phyloP scores from a whole-genome alignment of 306 rosid genomes.

The Vigna angularis region DNA sequence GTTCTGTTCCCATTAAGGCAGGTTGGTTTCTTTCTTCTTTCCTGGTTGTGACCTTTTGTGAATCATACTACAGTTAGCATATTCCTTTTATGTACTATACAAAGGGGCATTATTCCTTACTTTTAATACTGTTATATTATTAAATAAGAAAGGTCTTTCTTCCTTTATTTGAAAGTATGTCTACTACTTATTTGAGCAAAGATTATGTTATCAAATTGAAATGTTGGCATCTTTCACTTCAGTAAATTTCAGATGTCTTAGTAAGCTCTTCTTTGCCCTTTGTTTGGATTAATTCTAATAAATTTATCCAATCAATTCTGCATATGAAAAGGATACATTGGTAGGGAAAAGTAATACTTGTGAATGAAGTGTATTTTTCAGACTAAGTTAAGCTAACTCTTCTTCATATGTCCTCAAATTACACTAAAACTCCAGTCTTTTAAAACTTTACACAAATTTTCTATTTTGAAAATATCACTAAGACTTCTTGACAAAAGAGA shows the following conservation, averaged over 20 bases:
- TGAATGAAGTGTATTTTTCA: background rate
- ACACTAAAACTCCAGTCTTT: too few relatives aligned
- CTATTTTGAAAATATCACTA: too few relatives aligned
- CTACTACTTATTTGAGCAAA: constrained; percentile 6
- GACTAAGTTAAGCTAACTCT: too few relatives aligned
- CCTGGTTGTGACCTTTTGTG: constrained; percentile 21
- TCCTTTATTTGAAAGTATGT: constrained; percentile 21
- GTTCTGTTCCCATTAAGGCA: constrained; percentile 82
- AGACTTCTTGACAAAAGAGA: too few relatives aligned
- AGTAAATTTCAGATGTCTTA: background rate
- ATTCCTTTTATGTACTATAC: background rate
- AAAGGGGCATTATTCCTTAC: constrained; percentile 20
- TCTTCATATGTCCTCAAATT: too few relatives aligned
- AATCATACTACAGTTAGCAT: background rate
- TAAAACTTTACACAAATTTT: too few relatives aligned
- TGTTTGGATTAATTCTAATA: background rate
- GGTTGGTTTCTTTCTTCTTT: constrained; percentile 55
- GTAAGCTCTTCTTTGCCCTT: background rate
- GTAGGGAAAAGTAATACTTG: background rate
- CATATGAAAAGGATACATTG: background rate
- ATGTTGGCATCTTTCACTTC: constrained; percentile 39
- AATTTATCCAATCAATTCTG: background rate
- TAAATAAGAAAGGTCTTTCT: background rate
- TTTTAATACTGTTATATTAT: background rate
- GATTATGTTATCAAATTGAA: constrained; percentile 20